phyloP scores from a whole-genome alignment of 2,329 filamentous ascomycete genomes.

The Blumeria hordei region DNA sequence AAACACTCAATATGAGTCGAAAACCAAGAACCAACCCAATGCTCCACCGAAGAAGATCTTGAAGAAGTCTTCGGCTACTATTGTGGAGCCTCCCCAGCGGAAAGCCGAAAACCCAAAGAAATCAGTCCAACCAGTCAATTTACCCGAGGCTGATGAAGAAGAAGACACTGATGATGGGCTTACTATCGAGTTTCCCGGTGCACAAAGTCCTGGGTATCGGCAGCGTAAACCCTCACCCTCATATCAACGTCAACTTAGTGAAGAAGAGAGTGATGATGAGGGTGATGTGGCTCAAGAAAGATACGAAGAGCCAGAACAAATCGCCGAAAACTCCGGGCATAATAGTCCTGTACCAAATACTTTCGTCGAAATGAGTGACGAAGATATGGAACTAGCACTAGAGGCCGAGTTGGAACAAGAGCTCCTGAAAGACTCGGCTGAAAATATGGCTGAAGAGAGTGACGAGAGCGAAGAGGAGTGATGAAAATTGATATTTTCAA shows the following conservation, averaged over 20 bases:
- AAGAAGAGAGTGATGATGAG: constrained; percentile 17
- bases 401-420: constrained; percentile 15
- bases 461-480: constrained; percentile 16
- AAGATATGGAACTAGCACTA: constrained; percentile 14
- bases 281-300: constrained; percentile 23
- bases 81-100: constrained; percentile 11
- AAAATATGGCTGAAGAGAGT: constrained; percentile 9
- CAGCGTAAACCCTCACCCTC: constrained; percentile 10
- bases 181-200: constrained; percentile 34
- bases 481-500: not conserved
- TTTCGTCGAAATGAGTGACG: constrained; percentile 10
- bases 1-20: constrained; percentile 33
- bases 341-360: constrained; percentile 25
- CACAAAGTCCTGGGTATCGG: constrained; percentile 16
- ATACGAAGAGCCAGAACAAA: constrained; percentile 17
- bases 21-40: constrained; percentile 5
- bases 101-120: constrained; percentile 17
- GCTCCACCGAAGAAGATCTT: constrained; percentile 11
- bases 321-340: constrained; percentile 20
- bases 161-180: constrained; percentile 30
- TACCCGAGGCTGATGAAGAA: constrained; percentile 12
- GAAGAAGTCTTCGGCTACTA: constrained; percentile 10
- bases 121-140: constrained; percentile 10
- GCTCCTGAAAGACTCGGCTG: constrained; percentile 6
- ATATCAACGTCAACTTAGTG: constrained; percentile 10